Evolutionary conservation across 805 yeast genomes (phyloP).

Genomic region (Ogataea methanolica): DNA sequence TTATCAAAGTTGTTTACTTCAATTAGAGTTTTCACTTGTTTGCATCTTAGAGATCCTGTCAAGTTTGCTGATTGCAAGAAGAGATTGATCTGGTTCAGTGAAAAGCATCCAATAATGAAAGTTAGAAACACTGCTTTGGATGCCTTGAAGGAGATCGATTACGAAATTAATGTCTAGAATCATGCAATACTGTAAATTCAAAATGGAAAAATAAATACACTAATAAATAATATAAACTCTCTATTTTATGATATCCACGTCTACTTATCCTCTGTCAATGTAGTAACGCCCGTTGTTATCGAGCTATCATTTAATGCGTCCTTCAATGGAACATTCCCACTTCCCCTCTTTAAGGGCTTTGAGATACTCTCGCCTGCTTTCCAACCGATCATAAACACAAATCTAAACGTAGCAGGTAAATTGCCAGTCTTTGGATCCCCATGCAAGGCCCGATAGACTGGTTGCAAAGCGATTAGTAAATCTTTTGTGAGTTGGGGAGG

Average conservation of each 20-base stretch:
- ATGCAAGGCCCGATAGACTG: conserved; percentile 67
- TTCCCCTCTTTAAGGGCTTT: conserved; percentile 67
- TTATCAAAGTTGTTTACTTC: conserved; percentile 34
- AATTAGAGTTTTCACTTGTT: conserved; percentile 39
- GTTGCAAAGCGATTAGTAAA: conserved; percentile 67
- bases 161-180: background rate
- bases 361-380: conserved; percentile 68
- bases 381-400: conserved; percentile 88
- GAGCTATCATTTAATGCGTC: conserved; percentile 42
- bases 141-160: conserved; percentile 18
- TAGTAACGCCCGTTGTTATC: conserved; percentile 1
- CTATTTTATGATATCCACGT: background rate
- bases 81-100: conserved; percentile 20
- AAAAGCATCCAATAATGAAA: conserved; percentile 21
- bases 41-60: conserved; percentile 21
- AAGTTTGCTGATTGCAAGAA: conserved; percentile 14
- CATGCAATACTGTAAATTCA: background rate
- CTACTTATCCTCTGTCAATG: conserved; percentile 16
- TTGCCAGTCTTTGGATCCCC: conserved; percentile 49
- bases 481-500: conserved; percentile 50
- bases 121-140: conserved; percentile 16
- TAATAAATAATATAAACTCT: background rate
- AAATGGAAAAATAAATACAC: background rate
- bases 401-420: conserved; percentile 76
- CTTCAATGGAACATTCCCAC: conserved; percentile 63